A percentile compares a stretch with the other conserved stretches of the same genome.
Conservation (phyloP, 768 basidiomycete genomes). For the Tephrocybe rancida region DNA sequence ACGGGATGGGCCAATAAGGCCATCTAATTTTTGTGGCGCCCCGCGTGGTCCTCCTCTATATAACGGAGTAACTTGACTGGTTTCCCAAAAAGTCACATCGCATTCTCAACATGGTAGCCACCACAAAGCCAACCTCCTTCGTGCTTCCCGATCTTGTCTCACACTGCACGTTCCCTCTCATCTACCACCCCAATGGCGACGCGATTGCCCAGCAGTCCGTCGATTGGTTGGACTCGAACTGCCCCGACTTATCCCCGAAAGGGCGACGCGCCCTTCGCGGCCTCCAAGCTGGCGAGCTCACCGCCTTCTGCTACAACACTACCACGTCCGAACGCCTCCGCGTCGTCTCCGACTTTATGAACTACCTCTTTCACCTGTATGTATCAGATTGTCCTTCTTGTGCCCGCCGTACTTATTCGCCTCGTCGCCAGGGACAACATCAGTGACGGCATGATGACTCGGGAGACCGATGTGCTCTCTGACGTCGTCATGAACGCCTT, state of each 20-base stretch:
- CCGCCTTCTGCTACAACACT: slow-evolving; percentile 64
- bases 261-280: slow-evolving; percentile 52
- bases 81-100: neutral
- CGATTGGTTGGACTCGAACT: slow-evolving; percentile 50
- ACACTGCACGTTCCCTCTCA: slow-evolving; percentile 48
- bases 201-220: slow-evolving; percentile 48
- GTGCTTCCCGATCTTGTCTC: slow-evolving; percentile 58
- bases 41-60: slow-evolving; percentile 2
- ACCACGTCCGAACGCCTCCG: slow-evolving; percentile 59
- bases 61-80: neutral
- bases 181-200: slow-evolving; percentile 48
- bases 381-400: slow-evolving; percentile 20
- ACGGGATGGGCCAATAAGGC: neutral
- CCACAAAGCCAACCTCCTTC: slow-evolving; percentile 28
- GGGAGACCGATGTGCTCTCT: slow-evolving; percentile 58
- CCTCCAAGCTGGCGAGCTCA: slow-evolving; percentile 67
- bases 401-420: slow-evolving; percentile 6
- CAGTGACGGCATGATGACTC: slow-evolving; percentile 76
- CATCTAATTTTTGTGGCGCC: slow-evolving; percentile 6
- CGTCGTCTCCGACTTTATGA: slow-evolving; percentile 71
- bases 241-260: slow-evolving; percentile 46
- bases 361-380: slow-evolving; percentile 56
- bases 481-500: slow-evolving; percentile 74
- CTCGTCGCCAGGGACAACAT: slow-evolving; percentile 65
- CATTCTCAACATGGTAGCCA: slow-evolving; percentile 3